phyloP scores from a whole-genome alignment of 805 yeast species.

The Saturnispora besseyi region DNA sequence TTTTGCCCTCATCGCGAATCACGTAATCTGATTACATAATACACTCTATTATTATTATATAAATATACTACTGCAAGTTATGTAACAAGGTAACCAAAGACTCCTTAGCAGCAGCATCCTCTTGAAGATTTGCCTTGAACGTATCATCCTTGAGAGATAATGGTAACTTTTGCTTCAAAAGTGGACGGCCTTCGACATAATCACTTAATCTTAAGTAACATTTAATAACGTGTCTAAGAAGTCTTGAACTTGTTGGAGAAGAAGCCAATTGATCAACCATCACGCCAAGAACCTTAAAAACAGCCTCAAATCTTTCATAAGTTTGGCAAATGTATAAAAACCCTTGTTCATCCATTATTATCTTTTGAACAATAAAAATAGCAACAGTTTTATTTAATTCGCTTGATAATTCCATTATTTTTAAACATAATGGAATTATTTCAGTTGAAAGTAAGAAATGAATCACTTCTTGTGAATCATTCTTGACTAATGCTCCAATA shows the following conservation, averaged over 20 bases:
- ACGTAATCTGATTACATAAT: not conserved
- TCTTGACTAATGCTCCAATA: conserved; percentile 92
- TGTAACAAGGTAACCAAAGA: conserved; percentile 77
- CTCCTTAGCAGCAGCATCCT: conserved; percentile 80
- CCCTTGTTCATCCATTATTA: conserved; percentile 85
- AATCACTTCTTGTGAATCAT: conserved; percentile 92
- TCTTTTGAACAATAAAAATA: conserved; percentile 89
- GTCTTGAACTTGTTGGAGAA: conserved; percentile 62
- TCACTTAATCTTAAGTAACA: conserved; percentile 88
- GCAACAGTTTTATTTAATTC: conserved; percentile 95
- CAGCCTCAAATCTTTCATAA: conserved; percentile 89
- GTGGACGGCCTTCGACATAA: conserved; percentile 82
- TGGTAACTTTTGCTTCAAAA: conserved; percentile 75
- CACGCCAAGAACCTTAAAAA: conserved; percentile 68
- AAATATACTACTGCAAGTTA: conserved; percentile 29
- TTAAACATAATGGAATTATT: conserved; percentile 86
- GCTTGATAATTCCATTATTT: conserved; percentile 92
- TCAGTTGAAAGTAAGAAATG: conserved; percentile 89
- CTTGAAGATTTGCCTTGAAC: conserved; percentile 66
- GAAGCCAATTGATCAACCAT: conserved; percentile 84
- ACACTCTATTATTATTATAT: not conserved
- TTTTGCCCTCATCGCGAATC: not conserved
- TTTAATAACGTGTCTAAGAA: conserved; percentile 86
- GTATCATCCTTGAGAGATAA: conserved; percentile 84
- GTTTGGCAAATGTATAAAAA: conserved; percentile 90